phyloP scores from a whole-genome alignment of 1,284 basidiomycete species.

The Ustilago loliicola region DNA sequence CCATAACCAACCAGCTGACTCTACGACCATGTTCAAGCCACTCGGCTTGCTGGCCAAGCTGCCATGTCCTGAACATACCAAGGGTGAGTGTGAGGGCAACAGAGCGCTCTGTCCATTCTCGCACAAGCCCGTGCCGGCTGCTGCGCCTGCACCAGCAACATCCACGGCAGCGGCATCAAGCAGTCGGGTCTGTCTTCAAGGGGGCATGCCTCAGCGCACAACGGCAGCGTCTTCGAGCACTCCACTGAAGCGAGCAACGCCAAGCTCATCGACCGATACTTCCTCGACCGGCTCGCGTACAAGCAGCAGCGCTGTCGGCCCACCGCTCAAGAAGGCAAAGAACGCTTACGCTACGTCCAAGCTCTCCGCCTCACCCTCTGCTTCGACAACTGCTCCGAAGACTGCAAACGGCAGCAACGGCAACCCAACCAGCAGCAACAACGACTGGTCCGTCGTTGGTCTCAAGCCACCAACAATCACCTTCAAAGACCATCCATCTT shows the following conservation, averaged over 20 bases:
- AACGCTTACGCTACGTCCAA: constrained; percentile 44
- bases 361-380: constrained; percentile 7
- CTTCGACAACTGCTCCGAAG: constrained; percentile 8
- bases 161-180: constrained; percentile 19
- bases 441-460: constrained; percentile 47
- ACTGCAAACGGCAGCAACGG: constrained; percentile 13
- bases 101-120: constrained; percentile 55
- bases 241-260: constrained; percentile 21
- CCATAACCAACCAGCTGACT: background rate
- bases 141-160: background rate
- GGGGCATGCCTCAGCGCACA: constrained; percentile 8
- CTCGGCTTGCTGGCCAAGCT: constrained; percentile 54
- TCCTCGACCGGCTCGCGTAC: background rate
- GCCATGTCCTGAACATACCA: constrained; percentile 57
- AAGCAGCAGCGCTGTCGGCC: constrained; percentile 13
- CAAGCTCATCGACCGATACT: constrained; percentile 3
- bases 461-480: constrained; percentile 45
- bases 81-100: constrained; percentile 47
- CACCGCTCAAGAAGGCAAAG: constrained; percentile 47
- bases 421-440: constrained; percentile 6
- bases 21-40: constrained; percentile 53
- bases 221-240: background rate
- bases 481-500: constrained; percentile 44
- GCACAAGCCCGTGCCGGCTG: constrained; percentile 32
- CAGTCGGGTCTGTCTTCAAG: constrained; percentile 12